Evolutionary conservation across 2,329 filamentous ascomycete species (phyloP).

Genomic region (Monilinia fructigena): DNA sequence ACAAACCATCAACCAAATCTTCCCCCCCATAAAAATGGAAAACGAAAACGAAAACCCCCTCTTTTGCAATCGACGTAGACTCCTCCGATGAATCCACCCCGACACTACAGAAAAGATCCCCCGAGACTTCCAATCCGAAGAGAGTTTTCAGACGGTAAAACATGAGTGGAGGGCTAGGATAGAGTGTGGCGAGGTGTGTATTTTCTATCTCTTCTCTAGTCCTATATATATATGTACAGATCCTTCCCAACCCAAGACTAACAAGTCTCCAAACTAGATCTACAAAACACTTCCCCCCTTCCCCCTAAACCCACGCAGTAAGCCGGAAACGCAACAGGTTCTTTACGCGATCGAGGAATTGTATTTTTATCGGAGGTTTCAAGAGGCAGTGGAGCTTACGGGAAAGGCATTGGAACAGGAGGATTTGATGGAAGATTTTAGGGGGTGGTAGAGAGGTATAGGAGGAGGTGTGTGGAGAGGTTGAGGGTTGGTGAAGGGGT

Average conservation of each 20-base stretch:
- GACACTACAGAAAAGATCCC: constrained; percentile 30
- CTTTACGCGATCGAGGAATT: constrained; percentile 41
- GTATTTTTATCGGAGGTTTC: constrained; percentile 37
- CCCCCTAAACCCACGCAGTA: constrained; percentile 35
- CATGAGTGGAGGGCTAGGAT: constrained; percentile 35
- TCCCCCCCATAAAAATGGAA: constrained; percentile 26
- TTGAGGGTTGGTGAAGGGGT: not conserved
- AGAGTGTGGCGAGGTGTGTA: constrained; percentile 37
- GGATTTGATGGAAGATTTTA: constrained; percentile 32
- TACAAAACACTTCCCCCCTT: constrained; percentile 32
- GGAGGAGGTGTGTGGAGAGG: constrained; percentile 29
- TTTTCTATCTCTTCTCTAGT: not conserved
- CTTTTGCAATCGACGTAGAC: constrained; percentile 46
- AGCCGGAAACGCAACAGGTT: constrained; percentile 37
- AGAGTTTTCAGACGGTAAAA: constrained; percentile 34
- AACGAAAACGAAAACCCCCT: constrained; percentile 43
- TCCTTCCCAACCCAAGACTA: not conserved
- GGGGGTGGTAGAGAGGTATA: constrained; percentile 33
- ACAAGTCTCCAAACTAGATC: constrained; percentile 28
- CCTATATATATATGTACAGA: not conserved
- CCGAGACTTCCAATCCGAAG: constrained; percentile 39
- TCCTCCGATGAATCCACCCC: constrained; percentile 40
- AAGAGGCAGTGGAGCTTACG: constrained; percentile 32
- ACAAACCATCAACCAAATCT: not conserved
- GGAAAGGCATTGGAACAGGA: constrained; percentile 30